Evolutionary conservation across 163 green algal genomes (phyloP).

Genomic region (Scenedesmus sp.): DNA sequence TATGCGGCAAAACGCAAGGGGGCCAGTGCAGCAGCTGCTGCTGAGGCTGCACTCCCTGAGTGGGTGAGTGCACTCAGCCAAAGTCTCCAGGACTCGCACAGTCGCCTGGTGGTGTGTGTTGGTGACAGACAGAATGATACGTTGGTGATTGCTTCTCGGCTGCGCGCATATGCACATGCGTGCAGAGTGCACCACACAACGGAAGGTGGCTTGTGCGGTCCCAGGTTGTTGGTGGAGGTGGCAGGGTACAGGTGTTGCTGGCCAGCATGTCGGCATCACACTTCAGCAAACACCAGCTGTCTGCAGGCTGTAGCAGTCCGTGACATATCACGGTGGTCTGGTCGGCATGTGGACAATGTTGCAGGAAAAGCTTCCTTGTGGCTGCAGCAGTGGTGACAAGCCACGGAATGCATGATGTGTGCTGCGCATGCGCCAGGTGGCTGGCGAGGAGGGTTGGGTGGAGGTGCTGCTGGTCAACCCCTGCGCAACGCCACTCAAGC

Average conservation of each 20-base stretch:
- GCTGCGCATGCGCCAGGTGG: constrained; percentile 51
- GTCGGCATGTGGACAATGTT: no score
- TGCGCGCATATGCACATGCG: no score
- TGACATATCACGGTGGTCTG: no score
- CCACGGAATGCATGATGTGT: not conserved
- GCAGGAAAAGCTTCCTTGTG: no score
- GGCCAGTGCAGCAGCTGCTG: constrained; percentile 31
- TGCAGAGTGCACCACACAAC: no score
- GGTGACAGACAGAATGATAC: no score
- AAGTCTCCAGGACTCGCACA: no score
- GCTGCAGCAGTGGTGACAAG: not conserved
- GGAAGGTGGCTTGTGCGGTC: no score
- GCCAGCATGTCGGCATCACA: constrained; percentile 73
- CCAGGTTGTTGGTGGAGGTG: constrained; percentile 64
- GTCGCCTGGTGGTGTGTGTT: no score
- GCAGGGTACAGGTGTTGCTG: constrained; percentile 78
- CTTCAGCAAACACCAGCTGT: constrained; percentile 66
- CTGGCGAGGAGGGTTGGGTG: constrained; percentile 69
- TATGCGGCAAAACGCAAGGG: constrained; percentile 65
- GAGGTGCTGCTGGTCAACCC: constrained; percentile 86
- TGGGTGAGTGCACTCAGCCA: constrained; percentile 63
- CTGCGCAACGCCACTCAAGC: constrained; percentile 68
- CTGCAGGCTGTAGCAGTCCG: no score
- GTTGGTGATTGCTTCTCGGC: no score
- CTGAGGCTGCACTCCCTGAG: constrained; percentile 43